Evolutionary conservation across 2,329 filamentous ascomycete species (phyloP), one percentile per base, ranked within the genome.

Genomic region (Penicillium sp.): DNA sequence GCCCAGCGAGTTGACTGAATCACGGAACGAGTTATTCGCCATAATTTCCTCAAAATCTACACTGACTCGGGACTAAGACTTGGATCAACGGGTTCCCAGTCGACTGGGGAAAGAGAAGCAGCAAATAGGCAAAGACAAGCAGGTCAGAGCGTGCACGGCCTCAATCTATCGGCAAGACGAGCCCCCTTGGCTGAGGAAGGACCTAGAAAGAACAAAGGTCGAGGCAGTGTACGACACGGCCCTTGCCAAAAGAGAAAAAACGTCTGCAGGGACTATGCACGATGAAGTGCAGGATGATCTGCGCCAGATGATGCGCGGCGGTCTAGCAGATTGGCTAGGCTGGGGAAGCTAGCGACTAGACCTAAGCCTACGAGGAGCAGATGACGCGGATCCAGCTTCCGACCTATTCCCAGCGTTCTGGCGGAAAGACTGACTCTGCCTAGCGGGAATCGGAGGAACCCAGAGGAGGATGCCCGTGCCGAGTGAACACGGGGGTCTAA

Each of bases 1-100:
- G 63, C 95, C 95, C 72, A 98, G 80, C 61, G 92, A 95, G 83
- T 92, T 96, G 84, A 98, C 93, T 25, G 92, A 96, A 79, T 97
- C 92, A 75, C 93, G 88, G 78, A 99, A 98, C 51, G 92, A 91
- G 68, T 88, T 83, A 55, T 72, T 68, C 14, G 73, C 66, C 73
- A 75, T 75, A 55, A 43, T 64, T 30, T 53, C 59, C 59, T 35
- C 26, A 38, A 43, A 16, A n/a, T 22, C 22, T 3, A 16, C n/a
- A 16, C 6, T 22, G 51, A 14, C 13, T 40, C 13, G 8, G 7
- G 19, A 11, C 35, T 40, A 40, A 22, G 19, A 22, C 19, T 49
- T 33, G 10, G 37, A 58, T 62, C 22, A 6, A 26, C 35, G 26
- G 37, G 8, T 22, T 13, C 35, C 61, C 62, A 62, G 65, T 60